phyloP scores from a whole-genome alignment of 768 basidiomycete species.

The Lactarius vividus region DNA sequence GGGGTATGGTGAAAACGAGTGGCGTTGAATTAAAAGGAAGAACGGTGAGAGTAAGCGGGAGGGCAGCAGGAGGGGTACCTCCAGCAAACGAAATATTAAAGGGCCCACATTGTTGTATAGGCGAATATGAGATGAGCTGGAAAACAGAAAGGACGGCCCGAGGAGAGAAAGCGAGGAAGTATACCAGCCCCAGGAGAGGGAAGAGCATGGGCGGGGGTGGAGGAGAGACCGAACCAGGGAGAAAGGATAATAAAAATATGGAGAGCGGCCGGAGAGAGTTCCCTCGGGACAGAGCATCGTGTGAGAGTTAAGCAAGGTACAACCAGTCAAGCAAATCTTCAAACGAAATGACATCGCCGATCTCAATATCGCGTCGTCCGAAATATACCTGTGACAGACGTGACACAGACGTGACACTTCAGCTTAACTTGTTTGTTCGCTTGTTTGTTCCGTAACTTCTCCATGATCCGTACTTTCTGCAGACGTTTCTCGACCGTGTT shows the following conservation, averaged over 20 bases:
- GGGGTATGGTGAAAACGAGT: constrained; percentile 45
- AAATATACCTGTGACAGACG: background rate
- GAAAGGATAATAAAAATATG: background rate
- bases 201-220: constrained; percentile 16
- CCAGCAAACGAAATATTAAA: constrained; percentile 47
- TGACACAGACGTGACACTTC: background rate
- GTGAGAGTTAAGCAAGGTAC: background rate
- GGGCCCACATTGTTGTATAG: constrained; percentile 52
- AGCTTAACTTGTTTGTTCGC: constrained; percentile 22
- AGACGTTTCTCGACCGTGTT: constrained; percentile 30
- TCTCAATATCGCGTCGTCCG: background rate
- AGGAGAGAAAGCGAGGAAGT: constrained; percentile 30
- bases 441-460: background rate
- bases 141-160: constrained; percentile 33
- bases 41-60: constrained; percentile 48
- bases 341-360: background rate
- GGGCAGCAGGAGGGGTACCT: constrained; percentile 35
- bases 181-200: constrained; percentile 16
- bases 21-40: constrained; percentile 54
- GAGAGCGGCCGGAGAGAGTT: background rate
- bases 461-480: constrained; percentile 26
- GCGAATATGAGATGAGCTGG: constrained; percentile 37
- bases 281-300: background rate
- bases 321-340: background rate
- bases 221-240: background rate